Percentiles rank a stretch among this genome's conserved stretches.
Conservation (phyloP, 2,329 filamentous ascomycete species). For the Trichothecium sympodiale region DNA sequence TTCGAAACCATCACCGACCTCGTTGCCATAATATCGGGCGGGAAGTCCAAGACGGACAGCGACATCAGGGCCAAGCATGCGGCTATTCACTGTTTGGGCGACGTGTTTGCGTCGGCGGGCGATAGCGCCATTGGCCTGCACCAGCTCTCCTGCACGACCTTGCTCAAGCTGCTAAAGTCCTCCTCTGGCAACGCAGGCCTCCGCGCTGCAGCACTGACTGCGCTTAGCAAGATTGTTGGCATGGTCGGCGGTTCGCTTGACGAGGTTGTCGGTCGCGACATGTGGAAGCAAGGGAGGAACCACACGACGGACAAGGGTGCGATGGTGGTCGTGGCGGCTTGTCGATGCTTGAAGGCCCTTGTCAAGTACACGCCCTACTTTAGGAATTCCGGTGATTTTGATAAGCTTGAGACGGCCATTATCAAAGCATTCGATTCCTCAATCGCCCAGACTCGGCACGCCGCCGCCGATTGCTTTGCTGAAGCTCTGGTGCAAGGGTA, state of each 20-base stretch:
- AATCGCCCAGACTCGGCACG: constrained; percentile 66
- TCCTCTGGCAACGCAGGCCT: constrained; percentile 73
- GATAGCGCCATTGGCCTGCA: constrained; percentile 85
- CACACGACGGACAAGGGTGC: constrained; percentile 74
- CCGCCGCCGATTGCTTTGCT: constrained; percentile 76
- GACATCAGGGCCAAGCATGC: constrained; percentile 77
- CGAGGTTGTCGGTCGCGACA: constrained; percentile 73
- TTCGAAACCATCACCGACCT: constrained; percentile 94
- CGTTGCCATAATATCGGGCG: constrained; percentile 56
- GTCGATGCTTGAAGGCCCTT: constrained; percentile 66
- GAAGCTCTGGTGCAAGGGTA: constrained; percentile 75
- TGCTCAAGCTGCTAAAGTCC: constrained; percentile 71
- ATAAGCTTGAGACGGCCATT: constrained; percentile 69
- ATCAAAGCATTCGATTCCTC: constrained; percentile 81
- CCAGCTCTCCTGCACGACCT: constrained; percentile 56
- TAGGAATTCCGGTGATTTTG: constrained; percentile 80
- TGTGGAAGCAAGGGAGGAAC: constrained; percentile 84
- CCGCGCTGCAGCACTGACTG: constrained; percentile 64
- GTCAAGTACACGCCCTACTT: constrained; percentile 68
- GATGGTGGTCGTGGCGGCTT: constrained; percentile 68
- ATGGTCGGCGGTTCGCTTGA: constrained; percentile 73
- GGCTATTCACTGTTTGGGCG: constrained; percentile 74
- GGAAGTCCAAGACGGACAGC: constrained; percentile 64
- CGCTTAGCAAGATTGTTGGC: constrained; percentile 63
- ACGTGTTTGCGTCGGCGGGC: constrained; percentile 83